These are phyloP conservation scores for Phlebopus sp. DNA, from an alignment of 1,284 basidiomycete species.

Conservation along the genomic window DNA sequence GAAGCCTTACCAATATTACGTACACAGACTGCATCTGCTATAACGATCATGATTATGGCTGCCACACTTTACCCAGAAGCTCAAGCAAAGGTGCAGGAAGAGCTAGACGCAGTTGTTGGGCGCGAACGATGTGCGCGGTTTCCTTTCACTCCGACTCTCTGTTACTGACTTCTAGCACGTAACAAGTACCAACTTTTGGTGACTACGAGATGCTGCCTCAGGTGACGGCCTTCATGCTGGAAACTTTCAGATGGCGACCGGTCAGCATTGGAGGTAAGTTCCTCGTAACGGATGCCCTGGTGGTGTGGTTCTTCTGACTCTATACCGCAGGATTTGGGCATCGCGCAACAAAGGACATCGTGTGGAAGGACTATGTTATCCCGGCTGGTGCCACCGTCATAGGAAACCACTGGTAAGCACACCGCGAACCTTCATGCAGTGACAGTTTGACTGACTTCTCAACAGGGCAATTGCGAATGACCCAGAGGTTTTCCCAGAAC, in stretches of 20 bases:
- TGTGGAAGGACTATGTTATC: slow-evolving; percentile 14
- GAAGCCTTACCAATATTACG: slow-evolving; percentile 12
- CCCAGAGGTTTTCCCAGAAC: slow-evolving; percentile 6
- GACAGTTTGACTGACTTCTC: background rate
- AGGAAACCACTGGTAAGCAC: slow-evolving; percentile 11
- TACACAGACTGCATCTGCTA: slow-evolving; percentile 20
- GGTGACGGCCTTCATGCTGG: slow-evolving; percentile 22
- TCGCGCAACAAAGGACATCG: slow-evolving; percentile 12
- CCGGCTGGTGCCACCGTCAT: slow-evolving; percentile 11
- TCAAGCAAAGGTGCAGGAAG: slow-evolving; percentile 29
- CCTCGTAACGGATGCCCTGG: background rate
- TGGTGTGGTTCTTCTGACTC: background rate
- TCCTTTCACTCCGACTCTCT: background rate
- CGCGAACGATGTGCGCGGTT: slow-evolving; percentile 11
- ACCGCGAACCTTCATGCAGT: background rate
- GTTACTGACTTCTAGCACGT: slow-evolving; percentile 1
- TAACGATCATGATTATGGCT: slow-evolving; percentile 29
- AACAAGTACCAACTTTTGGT: slow-evolving; percentile 11
- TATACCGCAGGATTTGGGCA: slow-evolving; percentile 8
- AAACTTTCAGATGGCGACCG: slow-evolving; percentile 26
- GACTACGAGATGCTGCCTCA: slow-evolving; percentile 15
- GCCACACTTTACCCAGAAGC: slow-evolving; percentile 23
- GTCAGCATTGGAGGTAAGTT: slow-evolving; percentile 8
- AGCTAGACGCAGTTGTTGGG: slow-evolving; percentile 37
- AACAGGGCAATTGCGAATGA: slow-evolving; percentile 12